phyloP scores from a whole-genome alignment of 2,329 filamentous ascomycete species.

The Ceratocystis harringtonii region DNA sequence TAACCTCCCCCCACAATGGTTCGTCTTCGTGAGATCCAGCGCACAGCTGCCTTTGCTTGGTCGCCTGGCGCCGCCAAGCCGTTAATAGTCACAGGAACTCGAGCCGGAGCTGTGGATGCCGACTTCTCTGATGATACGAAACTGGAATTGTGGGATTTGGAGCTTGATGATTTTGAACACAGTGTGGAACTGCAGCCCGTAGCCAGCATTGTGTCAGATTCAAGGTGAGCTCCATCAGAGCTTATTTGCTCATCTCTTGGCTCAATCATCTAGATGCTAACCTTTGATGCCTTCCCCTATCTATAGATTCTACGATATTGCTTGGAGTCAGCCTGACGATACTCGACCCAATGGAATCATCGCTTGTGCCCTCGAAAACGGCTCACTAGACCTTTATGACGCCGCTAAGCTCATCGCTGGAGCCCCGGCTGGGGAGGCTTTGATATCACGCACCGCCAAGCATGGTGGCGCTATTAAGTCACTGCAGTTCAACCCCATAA shows the following conservation, averaged over 20 bases:
- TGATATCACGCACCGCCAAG: slow-evolving; percentile 74
- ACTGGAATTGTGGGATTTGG: slow-evolving; percentile 90
- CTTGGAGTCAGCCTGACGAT: slow-evolving; percentile 73
- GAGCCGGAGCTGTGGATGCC: slow-evolving; percentile 85
- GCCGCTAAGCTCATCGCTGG: slow-evolving; percentile 51
- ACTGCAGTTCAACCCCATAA: slow-evolving; percentile 88
- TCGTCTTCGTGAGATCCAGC: slow-evolving; percentile 85
- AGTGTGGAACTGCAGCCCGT: slow-evolving; percentile 73
- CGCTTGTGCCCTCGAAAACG: slow-evolving; percentile 88
- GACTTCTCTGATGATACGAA: slow-evolving; percentile 97
- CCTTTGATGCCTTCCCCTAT: background rate
- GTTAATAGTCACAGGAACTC: slow-evolving; percentile 81
- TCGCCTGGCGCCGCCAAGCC: slow-evolving; percentile 66
- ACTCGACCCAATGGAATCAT: slow-evolving; percentile 76
- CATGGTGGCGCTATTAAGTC: slow-evolving; percentile 88
- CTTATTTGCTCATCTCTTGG: background rate
- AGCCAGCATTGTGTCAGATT: slow-evolving; percentile 72
- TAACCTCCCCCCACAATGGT: slow-evolving; percentile 50
- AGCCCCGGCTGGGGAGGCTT: slow-evolving; percentile 43
- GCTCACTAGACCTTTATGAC: slow-evolving; percentile 86
- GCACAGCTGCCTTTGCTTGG: slow-evolving; percentile 96
- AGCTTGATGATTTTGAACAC: slow-evolving; percentile 59
- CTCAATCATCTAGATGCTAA: background rate
- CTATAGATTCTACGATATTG: slow-evolving; percentile 83
- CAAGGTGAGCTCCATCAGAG: slow-evolving; percentile 45